A percentile compares a stretch with the other conserved stretches of the same genome.
phyloP scores from a whole-genome alignment of 495 filamentous ascomycete genomes.

The Aspergillus steynii region DNA sequence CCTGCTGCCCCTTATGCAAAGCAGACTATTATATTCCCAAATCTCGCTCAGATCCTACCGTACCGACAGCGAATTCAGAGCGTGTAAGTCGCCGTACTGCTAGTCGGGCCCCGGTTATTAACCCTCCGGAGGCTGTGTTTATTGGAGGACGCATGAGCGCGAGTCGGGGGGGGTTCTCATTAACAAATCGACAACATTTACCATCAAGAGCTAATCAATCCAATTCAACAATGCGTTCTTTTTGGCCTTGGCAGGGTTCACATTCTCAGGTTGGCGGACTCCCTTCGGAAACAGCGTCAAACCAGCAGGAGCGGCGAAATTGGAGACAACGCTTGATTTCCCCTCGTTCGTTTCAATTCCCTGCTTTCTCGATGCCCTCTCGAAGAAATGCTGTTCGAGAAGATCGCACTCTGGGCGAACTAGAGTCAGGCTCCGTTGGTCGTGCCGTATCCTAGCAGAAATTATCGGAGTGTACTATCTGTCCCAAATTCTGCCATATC shows the following conservation, averaged over 20 bases:
- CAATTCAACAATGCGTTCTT: not conserved
- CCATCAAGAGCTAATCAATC: not conserved
- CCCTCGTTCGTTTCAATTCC: constrained; percentile 5
- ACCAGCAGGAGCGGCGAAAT: not conserved
- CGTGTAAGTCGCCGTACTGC: constrained; percentile 28
- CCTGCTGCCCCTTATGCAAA: constrained; percentile 97
- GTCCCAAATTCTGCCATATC: not conserved
- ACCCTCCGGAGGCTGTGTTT: constrained; percentile 26
- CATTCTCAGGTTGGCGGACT: not conserved
- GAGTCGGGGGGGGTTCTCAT: constrained; percentile 7
- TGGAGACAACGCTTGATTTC: constrained; percentile 2
- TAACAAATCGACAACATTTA: constrained; percentile 10
- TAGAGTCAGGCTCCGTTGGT: not conserved
- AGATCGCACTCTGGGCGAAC: not conserved
- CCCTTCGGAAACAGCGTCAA: not conserved
- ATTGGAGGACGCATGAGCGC: constrained; percentile 23
- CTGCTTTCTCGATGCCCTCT: not conserved
- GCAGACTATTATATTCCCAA: constrained; percentile 82
- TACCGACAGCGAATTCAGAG: constrained; percentile 27
- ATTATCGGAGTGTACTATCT: not conserved
- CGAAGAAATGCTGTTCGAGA: not conserved
- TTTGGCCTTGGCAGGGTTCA: constrained; percentile 7
- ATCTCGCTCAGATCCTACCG: constrained; percentile 51
- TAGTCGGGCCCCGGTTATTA: constrained; percentile 14
- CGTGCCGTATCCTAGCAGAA: not conserved